Base-by-base conservation (phyloP, 805 yeast species). In the Zygosaccharomyces bisporus region DNA sequence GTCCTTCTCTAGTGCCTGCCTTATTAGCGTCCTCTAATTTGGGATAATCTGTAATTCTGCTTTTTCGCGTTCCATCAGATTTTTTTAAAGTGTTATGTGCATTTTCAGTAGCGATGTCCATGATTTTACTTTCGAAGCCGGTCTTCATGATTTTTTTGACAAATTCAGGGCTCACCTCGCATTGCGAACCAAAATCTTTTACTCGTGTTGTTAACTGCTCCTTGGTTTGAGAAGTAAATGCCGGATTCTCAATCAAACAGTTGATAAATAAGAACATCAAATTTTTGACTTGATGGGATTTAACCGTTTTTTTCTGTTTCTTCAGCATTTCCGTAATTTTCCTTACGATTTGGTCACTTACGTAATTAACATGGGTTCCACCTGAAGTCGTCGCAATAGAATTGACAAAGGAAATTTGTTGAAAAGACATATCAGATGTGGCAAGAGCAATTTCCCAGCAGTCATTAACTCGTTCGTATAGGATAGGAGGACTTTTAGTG, bases 381-480 rank as follows among this genome's bases (percentile, higher is more conserved):
- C 99, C 99, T 1, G 91, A 71, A 0, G 98, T 91, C 0, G 99
- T 93, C 0, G 99, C 99, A 62, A 93, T 93, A 5, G 97, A 89
- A 63, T 93, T 93, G 12, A 93, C 99, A 69, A 93, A 93, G 27
- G 97, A 90, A 34, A 93, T 93, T 64, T 93, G 99, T 56, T 87
- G 86, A 67, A 93, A 93, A 2, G 77, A 69, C 3, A 90, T 91
- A 58, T 89, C 96, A 34, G 97, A 86, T 4, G 89, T 84, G 1
- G 95, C 91, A 70, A 93, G 91, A 0, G 95, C 99, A 49, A 93
- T 66, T 65, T 93, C 99, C 99, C 99, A 93, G 51, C 96, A 76
- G 46, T 86, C 93, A 57, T 81, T 85, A 35, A 89, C 66, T 34
- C 80, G 77, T 64, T 87, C 93, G 61, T 89, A 86, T 9, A 93